Percentiles rank a stretch among this genome's conserved stretches.
Conservation (phyloP, 257 asterid genomes). For the Solanum virginianum region DNA sequence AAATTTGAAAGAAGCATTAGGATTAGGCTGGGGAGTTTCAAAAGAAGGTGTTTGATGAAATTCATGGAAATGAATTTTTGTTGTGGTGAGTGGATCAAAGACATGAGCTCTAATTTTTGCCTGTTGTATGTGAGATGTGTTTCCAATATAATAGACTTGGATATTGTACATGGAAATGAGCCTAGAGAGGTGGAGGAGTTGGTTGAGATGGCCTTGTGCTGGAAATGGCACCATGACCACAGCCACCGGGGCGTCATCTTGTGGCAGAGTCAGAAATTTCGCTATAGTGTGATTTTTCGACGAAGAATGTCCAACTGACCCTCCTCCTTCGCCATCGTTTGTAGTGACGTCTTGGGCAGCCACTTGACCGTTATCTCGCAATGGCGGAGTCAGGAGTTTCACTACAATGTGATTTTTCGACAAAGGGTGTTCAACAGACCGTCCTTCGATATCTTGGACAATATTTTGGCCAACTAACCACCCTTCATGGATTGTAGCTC, state of each 20-base stretch:
- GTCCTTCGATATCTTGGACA: background rate
- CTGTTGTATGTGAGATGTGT: slow-evolving; percentile 44
- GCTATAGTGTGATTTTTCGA: background rate
- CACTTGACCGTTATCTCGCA: too few species aligned
- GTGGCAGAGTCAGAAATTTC: background rate
- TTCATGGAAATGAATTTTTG: slow-evolving; percentile 39
- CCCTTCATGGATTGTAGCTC: background rate
- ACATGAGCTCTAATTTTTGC: slow-evolving; percentile 40
- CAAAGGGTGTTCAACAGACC: background rate
- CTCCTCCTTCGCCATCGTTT: too few species aligned
- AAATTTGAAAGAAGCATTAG: slow-evolving; percentile 5
- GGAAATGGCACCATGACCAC: slow-evolving; percentile 34
- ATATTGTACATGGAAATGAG: slow-evolving; percentile 31
- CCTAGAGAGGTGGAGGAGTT: slow-evolving; percentile 66
- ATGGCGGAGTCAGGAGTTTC: too few species aligned
- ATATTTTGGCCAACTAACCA: background rate
- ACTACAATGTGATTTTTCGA: background rate
- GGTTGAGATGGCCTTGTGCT: slow-evolving; percentile 67
- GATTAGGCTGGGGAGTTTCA: slow-evolving; percentile 16
- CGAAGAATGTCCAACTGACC: background rate
- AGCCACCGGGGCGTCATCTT: background rate
- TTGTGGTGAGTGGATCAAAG: slow-evolving; percentile 16
- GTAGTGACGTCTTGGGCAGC: too few species aligned
- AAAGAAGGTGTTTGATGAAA: slow-evolving; percentile 2
- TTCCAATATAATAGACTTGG: slow-evolving; percentile 33